Evolutionary conservation across 768 basidiomycete genomes (phyloP).

Genomic region (Trametes cubensis): DNA sequence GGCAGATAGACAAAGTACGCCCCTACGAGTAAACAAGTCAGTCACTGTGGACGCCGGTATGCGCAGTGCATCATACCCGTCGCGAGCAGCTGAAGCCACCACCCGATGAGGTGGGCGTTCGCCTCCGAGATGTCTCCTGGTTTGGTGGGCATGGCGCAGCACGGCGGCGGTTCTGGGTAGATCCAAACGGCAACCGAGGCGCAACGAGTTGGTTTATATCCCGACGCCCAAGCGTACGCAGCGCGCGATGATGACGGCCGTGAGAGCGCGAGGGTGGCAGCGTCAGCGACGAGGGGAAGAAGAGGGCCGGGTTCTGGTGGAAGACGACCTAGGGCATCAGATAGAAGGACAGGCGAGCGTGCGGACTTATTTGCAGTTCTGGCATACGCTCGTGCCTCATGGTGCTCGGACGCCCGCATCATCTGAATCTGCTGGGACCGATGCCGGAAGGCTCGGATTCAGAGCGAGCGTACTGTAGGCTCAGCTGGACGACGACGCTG

Average conservation of each 20-base stretch:
- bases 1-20: conserved; percentile 11
- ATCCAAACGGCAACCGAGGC: background rate
- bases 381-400: background rate
- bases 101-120: conserved; percentile 2
- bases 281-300: background rate
- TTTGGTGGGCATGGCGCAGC: conserved; percentile 3
- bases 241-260: conserved; percentile 1
- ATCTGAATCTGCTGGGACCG: background rate
- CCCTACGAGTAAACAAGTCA: background rate
- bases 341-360: background rate
- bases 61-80: background rate
- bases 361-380: background rate
- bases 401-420: background rate
- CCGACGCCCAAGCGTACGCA: background rate
- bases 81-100: conserved; percentile 2
- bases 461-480: too few relatives aligned
- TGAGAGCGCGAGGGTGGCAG: background rate
- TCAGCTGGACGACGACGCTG: background rate
- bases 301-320: background rate
- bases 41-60: background rate
- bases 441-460: background rate
- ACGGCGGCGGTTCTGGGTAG: background rate
- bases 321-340: background rate
- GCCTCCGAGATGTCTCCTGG: conserved; percentile 9
- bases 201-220: background rate